Conservation (phyloP, 257 asterid genomes). For the Solanum tarapatanum region DNA sequence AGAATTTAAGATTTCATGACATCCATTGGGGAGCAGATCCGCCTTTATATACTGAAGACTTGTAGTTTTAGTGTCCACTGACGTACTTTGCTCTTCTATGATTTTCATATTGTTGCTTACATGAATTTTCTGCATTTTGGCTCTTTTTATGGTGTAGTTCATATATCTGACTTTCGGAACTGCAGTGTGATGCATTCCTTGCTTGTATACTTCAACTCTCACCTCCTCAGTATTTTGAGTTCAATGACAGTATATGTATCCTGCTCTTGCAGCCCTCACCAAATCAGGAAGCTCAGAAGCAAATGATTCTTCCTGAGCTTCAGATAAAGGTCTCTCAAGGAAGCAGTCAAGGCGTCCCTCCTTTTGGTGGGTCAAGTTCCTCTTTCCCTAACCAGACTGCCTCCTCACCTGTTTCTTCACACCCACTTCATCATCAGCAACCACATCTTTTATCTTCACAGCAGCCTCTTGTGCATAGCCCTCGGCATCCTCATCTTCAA, state of each 20-base stretch:
- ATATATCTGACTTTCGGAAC: neutral
- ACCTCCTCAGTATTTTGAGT: neutral
- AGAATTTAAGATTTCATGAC: neutral
- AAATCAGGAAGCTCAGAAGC: conserved; percentile 59
- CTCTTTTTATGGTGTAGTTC: neutral
- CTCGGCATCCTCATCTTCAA: conserved; percentile 41
- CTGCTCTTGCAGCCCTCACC: conserved; percentile 36
- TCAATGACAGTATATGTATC: neutral
- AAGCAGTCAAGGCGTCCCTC: conserved; percentile 28
- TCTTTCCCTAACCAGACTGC: conserved; percentile 27
- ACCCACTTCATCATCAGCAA: conserved; percentile 28
- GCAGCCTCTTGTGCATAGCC: conserved; percentile 21
- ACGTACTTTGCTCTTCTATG: neutral
- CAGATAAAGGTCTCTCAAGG: conserved; percentile 49
- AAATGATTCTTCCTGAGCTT: conserved; percentile 47
- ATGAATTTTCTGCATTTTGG: neutral
- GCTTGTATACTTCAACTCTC: neutral
- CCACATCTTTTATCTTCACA: conserved; percentile 24
- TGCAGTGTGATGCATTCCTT: neutral
- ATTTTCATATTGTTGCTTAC: neutral
- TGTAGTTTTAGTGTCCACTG: neutral
- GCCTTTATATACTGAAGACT: neutral
- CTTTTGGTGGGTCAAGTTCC: conserved; percentile 21
- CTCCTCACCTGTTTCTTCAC: conserved; percentile 32
- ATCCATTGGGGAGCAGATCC: neutral